These are phyloP conservation scores for Mediolabrus comicus DNA, from an alignment of 108 stramenopile species.

Conservation along the genomic window DNA sequence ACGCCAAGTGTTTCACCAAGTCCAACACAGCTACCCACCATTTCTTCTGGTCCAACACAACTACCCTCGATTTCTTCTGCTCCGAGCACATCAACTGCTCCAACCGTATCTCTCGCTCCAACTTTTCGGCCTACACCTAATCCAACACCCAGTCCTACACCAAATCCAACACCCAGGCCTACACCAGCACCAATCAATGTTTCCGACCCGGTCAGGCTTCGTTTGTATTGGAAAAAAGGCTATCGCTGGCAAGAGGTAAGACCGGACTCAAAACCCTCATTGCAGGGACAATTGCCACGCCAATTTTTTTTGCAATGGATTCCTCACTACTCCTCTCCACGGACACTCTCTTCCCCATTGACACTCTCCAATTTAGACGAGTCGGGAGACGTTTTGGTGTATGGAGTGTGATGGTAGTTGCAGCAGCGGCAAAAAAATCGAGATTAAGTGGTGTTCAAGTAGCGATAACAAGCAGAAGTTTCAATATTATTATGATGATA, in stretches of 20 bases:
- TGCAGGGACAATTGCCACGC: too few relatives aligned
- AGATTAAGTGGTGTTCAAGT: slow-evolving; percentile 4
- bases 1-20: not conserved
- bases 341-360: too few relatives aligned
- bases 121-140: not conserved
- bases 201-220: slow-evolving; percentile 27
- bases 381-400: slow-evolving; percentile 53
- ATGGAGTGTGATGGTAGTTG: slow-evolving; percentile 29
- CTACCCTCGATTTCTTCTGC: not conserved
- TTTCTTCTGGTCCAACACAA: not conserved
- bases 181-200: slow-evolving; percentile 3
- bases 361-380: too few relatives aligned
- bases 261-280: too few relatives aligned
- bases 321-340: too few relatives aligned
- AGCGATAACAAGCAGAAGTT: not conserved
- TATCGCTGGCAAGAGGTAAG: slow-evolving; percentile 74
- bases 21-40: not conserved
- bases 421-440: not conserved
- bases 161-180: not conserved
- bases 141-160: not conserved
- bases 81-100: not conserved
- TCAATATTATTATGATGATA: not conserved
- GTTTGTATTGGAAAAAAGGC: slow-evolving; percentile 50
- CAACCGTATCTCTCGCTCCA: not conserved
- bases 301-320: too few relatives aligned